Percentiles rank a stretch among this genome's conserved stretches.
phyloP scores from a whole-genome alignment of 306 rosid species.

The Sindora glabra region DNA sequence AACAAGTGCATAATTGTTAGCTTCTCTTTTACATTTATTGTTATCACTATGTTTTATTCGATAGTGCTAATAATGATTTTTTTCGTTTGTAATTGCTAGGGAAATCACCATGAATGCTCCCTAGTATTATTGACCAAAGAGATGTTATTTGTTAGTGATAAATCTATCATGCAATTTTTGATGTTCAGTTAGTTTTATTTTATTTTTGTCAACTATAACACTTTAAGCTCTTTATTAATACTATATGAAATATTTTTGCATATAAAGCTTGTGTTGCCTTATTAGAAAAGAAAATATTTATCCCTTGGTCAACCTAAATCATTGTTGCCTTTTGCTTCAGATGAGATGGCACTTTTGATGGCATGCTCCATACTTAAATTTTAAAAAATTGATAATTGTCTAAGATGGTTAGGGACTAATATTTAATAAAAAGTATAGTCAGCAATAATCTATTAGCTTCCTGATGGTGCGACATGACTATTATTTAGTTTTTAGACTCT shows the following conservation, averaged over 20 bases:
- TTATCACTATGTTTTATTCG: constrained; percentile 1
- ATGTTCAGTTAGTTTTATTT: constrained; percentile 37
- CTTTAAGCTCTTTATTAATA: constrained; percentile 16
- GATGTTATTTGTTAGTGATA: constrained; percentile 47
- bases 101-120: constrained; percentile 48
- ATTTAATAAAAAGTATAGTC: neutral
- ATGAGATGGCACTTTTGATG: neutral
- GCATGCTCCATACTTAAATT: neutral
- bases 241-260: too few species aligned
- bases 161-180: constrained; percentile 40
- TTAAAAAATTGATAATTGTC: too few species aligned
- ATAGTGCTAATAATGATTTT: constrained; percentile 12
- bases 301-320: too few species aligned
- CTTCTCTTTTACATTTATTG: neutral
- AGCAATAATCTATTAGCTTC: neutral
- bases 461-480: neutral
- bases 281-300: neutral
- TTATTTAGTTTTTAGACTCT: neutral
- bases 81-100: constrained; percentile 70
- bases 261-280: constrained; percentile 13
- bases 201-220: constrained; percentile 25
- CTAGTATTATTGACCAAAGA: constrained; percentile 79
- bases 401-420: neutral
- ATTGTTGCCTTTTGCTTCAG: too few species aligned
- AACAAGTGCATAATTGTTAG: constrained; percentile 1